Evolutionary conservation across 805 yeast genomes (phyloP).

Genomic region (Lipomyces chichibuensis): DNA sequence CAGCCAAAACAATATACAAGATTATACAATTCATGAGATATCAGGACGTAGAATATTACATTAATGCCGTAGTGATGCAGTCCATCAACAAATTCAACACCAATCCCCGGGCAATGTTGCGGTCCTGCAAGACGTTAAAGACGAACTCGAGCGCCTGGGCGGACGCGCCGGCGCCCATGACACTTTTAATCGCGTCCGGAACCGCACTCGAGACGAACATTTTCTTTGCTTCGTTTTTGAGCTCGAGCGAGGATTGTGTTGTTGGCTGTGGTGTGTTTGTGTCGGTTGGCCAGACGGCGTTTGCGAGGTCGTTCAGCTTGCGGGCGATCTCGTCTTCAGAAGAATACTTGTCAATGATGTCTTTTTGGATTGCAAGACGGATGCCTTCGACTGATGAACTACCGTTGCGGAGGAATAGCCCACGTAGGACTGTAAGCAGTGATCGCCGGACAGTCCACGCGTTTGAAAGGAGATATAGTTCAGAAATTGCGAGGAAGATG

Average conservation of each 20-base stretch:
- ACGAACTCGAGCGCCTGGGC: slow-evolving; percentile 38
- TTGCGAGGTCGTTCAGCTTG: slow-evolving; percentile 26
- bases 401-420: slow-evolving; percentile 35
- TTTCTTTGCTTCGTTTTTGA: slow-evolving; percentile 30
- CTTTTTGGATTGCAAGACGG: slow-evolving; percentile 34
- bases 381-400: slow-evolving; percentile 36
- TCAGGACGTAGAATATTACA: slow-evolving; percentile 9
- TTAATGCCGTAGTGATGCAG: slow-evolving; percentile 24
- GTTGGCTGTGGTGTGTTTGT: slow-evolving; percentile 4
- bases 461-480: slow-evolving; percentile 35
- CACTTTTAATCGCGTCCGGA: slow-evolving; percentile 36
- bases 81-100: slow-evolving; percentile 36
- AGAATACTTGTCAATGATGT: slow-evolving; percentile 31
- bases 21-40: neutral
- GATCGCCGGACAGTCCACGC: slow-evolving; percentile 38
- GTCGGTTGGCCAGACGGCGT: slow-evolving; percentile 25
- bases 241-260: slow-evolving; percentile 23
- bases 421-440: slow-evolving; percentile 36
- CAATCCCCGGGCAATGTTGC: slow-evolving; percentile 34
- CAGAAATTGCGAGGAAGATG: slow-evolving; percentile 34
- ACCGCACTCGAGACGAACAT: slow-evolving; percentile 35
- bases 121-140: slow-evolving; percentile 38
- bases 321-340: slow-evolving; percentile 34
- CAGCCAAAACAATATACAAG: neutral
- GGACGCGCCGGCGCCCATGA: slow-evolving; percentile 37